A percentile compares a stretch with the other conserved stretches of the same genome.
These are phyloP conservation scores for Geranium incanum DNA, from an alignment of 441 rosid species.

Conservation along the genomic window DNA sequence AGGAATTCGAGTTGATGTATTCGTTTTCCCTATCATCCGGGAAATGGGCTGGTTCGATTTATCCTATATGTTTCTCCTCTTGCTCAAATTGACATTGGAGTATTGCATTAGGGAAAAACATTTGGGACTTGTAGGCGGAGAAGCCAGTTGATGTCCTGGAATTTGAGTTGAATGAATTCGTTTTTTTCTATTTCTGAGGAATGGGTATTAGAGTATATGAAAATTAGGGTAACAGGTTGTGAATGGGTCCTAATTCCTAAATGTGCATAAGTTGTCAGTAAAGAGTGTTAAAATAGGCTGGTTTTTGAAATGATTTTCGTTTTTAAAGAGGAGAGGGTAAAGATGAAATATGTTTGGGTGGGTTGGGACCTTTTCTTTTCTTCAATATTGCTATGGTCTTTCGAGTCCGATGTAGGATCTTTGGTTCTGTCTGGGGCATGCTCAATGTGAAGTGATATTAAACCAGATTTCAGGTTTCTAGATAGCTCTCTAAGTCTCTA, in stretches of 20 bases:
- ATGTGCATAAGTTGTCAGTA: neutral
- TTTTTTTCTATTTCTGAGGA: neutral
- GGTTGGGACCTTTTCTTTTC: neutral
- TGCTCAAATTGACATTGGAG: neutral
- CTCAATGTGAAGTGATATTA: neutral
- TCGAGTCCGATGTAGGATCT: neutral
- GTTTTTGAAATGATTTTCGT: no score
- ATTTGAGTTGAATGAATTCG: neutral
- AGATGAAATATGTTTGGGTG: neutral
- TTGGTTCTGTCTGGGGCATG: neutral
- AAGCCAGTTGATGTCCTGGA: neutral
- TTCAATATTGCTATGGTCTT: neutral
- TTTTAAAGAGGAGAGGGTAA: neutral
- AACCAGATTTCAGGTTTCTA: neutral
- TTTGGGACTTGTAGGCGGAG: neutral
- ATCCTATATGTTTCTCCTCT: neutral
- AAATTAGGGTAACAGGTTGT: neutral
- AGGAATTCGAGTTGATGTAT: no score
- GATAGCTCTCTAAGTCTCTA: neutral
- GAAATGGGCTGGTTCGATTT: neutral
- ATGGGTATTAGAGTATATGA: neutral
- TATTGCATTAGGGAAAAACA: neutral
- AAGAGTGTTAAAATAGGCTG: no score
- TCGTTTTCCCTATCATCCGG: no score
- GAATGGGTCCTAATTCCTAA: neutral